Conservation (phyloP, 1,284 basidiomycete species). For the Ceratobasidium sp. region DNA sequence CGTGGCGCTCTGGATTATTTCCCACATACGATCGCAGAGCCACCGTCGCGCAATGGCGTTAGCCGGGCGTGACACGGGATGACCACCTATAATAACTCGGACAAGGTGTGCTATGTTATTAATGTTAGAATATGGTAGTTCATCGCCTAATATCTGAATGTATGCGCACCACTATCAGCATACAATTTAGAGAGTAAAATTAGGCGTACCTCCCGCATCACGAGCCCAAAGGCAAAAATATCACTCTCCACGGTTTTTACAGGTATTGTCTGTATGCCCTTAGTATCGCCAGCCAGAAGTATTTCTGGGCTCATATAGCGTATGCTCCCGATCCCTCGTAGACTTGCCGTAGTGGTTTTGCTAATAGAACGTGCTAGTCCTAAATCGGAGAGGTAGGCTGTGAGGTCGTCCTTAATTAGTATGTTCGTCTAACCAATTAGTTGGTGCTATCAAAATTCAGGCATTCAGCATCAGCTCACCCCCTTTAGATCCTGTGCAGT, state of each 20-base stretch:
- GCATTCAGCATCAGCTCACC: not conserved
- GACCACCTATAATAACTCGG: conserved; percentile 10
- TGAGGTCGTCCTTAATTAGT: conserved; percentile 30
- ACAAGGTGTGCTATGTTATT: conserved; percentile 19
- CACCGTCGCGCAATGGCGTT: conserved; percentile 1
- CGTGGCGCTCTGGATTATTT: not conserved
- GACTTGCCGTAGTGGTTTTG: conserved; percentile 10
- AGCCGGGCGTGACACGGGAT: not conserved
- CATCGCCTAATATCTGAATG: conserved; percentile 19
- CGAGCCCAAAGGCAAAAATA: conserved; percentile 27
- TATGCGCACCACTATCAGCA: not conserved
- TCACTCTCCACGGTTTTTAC: conserved; percentile 33
- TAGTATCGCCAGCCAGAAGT: conserved; percentile 3
- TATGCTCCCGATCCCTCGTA: conserved; percentile 34
- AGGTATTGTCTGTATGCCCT: not conserved
- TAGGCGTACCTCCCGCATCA: conserved; percentile 22
- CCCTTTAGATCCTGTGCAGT: conserved; percentile 31
- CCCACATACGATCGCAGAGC: conserved; percentile 35
- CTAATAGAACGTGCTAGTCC: conserved; percentile 19
- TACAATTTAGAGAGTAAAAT: not conserved
- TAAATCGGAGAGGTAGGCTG: conserved; percentile 24
- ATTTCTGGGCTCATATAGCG: conserved; percentile 37
- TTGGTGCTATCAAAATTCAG: not conserved
- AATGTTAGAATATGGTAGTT: conserved; percentile 22
- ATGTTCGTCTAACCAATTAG: conserved; percentile 13